Conservation (phyloP, 345 rosid species). For the Rhodamnia argentea region DNA sequence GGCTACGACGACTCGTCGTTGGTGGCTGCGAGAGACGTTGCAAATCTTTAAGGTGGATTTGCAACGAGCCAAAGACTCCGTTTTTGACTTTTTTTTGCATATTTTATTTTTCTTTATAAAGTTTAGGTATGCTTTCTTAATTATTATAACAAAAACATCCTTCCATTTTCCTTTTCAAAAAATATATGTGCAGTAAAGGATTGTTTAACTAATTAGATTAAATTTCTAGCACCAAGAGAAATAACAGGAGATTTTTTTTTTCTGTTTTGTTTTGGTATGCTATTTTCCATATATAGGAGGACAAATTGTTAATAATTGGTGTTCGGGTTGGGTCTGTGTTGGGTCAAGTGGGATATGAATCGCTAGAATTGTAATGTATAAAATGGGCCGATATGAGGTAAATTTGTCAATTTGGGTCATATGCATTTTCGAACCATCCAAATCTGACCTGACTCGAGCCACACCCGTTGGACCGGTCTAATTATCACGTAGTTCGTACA, state of each 20-base stretch:
- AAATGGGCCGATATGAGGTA: neutral
- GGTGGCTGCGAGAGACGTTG: too few relatives aligned
- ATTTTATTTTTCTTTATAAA: neutral
- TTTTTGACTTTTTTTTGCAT: neutral
- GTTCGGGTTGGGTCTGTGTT: neutral
- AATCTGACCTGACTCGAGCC: neutral
- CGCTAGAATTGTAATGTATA: neutral
- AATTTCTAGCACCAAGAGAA: neutral
- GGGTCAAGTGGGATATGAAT: neutral
- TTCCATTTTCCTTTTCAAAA: neutral
- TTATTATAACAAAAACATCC: neutral
- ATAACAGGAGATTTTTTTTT: neutral
- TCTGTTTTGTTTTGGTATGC: neutral
- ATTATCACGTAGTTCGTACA: neutral
- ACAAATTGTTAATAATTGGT: neutral
- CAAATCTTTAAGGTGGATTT: neutral
- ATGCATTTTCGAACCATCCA: neutral
- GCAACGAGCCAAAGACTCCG: neutral
- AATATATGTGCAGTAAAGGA: neutral
- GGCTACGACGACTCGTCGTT: neutral
- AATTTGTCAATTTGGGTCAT: neutral
- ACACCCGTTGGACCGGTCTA: neutral
- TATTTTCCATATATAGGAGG: neutral
- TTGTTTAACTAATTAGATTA: neutral
- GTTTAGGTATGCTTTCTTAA: neutral